These are phyloP conservation scores for Calocera viscosa DNA, from an alignment of 768 basidiomycete species.

Conservation along the genomic window DNA sequence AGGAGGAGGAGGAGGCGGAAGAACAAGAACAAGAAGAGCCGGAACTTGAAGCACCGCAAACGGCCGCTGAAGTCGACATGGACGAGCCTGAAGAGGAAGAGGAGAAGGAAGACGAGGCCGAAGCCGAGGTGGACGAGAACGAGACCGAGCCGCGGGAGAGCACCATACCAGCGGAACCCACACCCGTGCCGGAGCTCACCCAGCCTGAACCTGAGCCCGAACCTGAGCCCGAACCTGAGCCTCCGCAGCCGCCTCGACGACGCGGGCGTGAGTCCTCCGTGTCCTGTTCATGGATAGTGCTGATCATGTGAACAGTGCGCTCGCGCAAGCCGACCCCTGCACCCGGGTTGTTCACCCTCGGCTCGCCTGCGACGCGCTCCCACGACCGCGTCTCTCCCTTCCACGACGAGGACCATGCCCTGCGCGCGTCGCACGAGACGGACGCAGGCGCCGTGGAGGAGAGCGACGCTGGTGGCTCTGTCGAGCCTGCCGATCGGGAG, in stretches of 20 bases:
- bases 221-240: constrained; percentile 17
- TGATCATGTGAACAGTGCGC: not conserved
- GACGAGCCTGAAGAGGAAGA: not conserved
- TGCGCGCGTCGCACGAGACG: constrained; percentile 7
- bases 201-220: not conserved
- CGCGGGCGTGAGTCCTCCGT: not conserved
- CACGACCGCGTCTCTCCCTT: constrained; percentile 7
- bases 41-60: constrained; percentile 12
- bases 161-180: not conserved
- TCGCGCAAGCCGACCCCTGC: constrained; percentile 8
- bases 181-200: not conserved
- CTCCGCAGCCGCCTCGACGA: constrained; percentile 13
- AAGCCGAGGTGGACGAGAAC: constrained; percentile 1
- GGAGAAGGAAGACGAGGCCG: not conserved
- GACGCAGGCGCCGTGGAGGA: not conserved
- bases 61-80: not conserved
- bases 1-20: constrained; percentile 14
- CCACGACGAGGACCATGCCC: constrained; percentile 2
- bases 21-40: constrained; percentile 14
- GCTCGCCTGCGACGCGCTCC: constrained; percentile 1
- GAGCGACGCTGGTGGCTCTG: not conserved
- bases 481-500: constrained; percentile 5
- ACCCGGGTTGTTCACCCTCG: constrained; percentile 2
- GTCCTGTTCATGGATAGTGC: not conserved
- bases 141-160: not conserved